Conservation (phyloP, 2,329 filamentous ascomycete species). For the Xylaria sp. region DNA sequence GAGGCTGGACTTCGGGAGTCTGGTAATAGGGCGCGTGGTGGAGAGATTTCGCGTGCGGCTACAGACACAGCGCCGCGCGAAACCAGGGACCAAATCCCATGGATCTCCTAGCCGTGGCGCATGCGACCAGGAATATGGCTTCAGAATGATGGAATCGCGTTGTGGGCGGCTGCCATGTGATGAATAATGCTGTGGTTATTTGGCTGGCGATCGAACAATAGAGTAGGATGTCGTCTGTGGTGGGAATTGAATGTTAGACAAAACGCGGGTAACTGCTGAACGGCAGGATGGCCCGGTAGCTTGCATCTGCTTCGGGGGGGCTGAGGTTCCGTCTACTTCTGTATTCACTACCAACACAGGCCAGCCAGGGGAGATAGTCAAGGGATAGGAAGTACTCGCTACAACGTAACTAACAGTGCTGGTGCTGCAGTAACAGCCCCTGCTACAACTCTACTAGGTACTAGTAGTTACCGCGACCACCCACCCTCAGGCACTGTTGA, state of each 20-base stretch:
- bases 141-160: slow-evolving; percentile 41
- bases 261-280: slow-evolving; percentile 21
- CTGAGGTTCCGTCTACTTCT: slow-evolving; percentile 15
- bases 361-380: neutral
- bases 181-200: slow-evolving; percentile 37
- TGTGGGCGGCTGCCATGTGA: slow-evolving; percentile 39
- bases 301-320: neutral
- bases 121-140: slow-evolving; percentile 43
- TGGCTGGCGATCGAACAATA: slow-evolving; percentile 36
- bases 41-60: slow-evolving; percentile 44
- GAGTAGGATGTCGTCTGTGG: slow-evolving; percentile 32
- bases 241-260: slow-evolving; percentile 32
- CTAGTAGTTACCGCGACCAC: too few species aligned
- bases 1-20: slow-evolving; percentile 34
- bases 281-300: slow-evolving; percentile 13
- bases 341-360: neutral
- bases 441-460: neutral
- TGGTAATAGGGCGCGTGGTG: neutral
- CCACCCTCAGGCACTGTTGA: too few species aligned
- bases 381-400: slow-evolving; percentile 1
- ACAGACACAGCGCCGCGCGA: slow-evolving; percentile 46
- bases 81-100: slow-evolving; percentile 46
- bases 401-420: neutral
- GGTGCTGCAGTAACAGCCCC: neutral
- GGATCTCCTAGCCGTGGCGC: slow-evolving; percentile 39